phyloP scores from a whole-genome alignment of 75 land plant species.

The Sequoiadendron giganteum region DNA sequence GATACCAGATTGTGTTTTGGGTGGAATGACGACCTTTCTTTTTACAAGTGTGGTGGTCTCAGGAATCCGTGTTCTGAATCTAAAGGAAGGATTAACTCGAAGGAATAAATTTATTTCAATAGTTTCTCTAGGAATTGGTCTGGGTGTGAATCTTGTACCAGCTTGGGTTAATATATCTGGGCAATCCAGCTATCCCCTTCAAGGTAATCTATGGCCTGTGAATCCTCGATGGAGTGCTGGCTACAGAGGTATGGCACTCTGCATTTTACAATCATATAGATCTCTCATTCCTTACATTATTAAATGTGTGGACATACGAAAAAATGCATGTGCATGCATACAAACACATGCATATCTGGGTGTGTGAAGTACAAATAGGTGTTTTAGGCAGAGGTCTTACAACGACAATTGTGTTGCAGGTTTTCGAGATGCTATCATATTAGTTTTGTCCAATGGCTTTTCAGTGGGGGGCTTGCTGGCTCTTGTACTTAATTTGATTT shows the following conservation, averaged over 20 bases:
- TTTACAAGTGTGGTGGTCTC: conserved; percentile 35
- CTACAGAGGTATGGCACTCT: conserved; percentile 27
- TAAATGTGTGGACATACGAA: not conserved
- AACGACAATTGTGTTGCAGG: conserved; percentile 21
- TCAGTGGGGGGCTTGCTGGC: conserved; percentile 35
- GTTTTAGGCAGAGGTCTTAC: not conserved
- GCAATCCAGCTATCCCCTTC: conserved; percentile 21
- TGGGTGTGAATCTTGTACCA: conserved; percentile 38
- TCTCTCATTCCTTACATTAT: not conserved
- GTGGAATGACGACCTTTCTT: conserved; percentile 41
- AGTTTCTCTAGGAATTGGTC: conserved; percentile 33
- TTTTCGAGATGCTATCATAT: conserved; percentile 29
- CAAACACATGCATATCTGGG: not conserved
- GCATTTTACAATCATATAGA: not conserved
- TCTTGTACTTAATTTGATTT: conserved; percentile 23
- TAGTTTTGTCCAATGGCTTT: conserved; percentile 32
- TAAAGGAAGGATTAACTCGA: conserved; percentile 26
- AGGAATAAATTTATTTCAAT: conserved; percentile 38
- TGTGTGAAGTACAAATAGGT: not conserved
- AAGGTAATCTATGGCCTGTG: conserved; percentile 44
- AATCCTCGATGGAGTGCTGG: conserved; percentile 32
- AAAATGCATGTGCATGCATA: not conserved
- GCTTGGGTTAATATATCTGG: conserved; percentile 42
- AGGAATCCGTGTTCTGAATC: conserved; percentile 32
- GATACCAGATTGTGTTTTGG: conserved; percentile 36